Base-by-base conservation (phyloP, 1,284 basidiomycete species). In the Cystobasidium pallidum region DNA sequence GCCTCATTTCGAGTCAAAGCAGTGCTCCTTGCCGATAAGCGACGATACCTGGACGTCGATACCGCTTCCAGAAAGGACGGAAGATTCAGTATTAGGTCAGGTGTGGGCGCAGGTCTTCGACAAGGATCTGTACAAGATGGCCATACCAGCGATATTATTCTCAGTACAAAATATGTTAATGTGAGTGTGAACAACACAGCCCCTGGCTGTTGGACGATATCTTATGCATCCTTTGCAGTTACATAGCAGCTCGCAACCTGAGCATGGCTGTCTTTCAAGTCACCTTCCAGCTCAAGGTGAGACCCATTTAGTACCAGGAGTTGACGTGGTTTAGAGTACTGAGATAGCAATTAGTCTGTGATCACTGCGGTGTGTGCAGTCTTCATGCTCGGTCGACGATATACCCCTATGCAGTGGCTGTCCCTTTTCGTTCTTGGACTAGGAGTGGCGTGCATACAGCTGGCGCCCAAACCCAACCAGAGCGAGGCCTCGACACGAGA, bases 221-320 rank as follows among this genome's bases (percentile, higher is more conserved):
- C 62, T 47, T 10, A 64, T 34, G 28, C 17, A 2, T 49, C 2
- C 30, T 15, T 51, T 28, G 3, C 30, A 64, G 76, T 78, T 80
- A 80, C 74, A 72, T 80, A 57, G 81, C 81, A 11, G 79, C 80
- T 3, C 78, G 78, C 19, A 81, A 80, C 65, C 78, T 82, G 28
- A 79, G 79, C 36, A 80, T 81, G 3, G 78, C 81, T 0, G 77
- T 81, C 57, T 82, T 82, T 68, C 80, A 81, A 57, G 79, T 81
- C 72, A 78, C 80, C 17, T 81, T 80, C 66, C 81, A 82, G 75
- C 78, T 81, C 64, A 81, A 81, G 75, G 78, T 79, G 30, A 32
- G 75, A 30, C 10, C 19, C n/a, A n/a, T 32, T 26, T 32, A 1
- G 13, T 30, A 24, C n/a, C 21, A 34, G 28, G 2, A 36, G 0